Evolutionary conservation across 306 rosid genomes (phyloP).

Genomic region (Acacia acuminata): DNA sequence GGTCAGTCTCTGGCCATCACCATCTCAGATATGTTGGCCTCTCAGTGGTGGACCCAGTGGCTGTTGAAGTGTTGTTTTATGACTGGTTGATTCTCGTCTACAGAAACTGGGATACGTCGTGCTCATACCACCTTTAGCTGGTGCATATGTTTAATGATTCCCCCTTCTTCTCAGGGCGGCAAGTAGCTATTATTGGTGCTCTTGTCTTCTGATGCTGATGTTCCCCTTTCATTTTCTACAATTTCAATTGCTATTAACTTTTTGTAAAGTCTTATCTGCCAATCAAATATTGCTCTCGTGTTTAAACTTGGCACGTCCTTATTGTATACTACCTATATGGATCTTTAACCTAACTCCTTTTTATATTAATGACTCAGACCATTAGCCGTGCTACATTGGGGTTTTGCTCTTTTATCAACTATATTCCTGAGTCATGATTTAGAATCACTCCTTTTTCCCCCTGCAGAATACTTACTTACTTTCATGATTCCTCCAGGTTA

Average conservation of each 20-base stretch:
- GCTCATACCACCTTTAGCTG: constrained; percentile 18
- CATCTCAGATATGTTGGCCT: neutral
- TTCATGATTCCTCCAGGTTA: neutral
- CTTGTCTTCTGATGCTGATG: constrained; percentile 22
- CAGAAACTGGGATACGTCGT: constrained; percentile 4
- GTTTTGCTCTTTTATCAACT: neutral
- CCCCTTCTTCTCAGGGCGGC: neutral
- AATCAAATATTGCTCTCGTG: constrained; percentile 41
- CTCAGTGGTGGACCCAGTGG: constrained; percentile 20
- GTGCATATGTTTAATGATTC: constrained; percentile 7
- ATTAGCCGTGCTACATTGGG: neutral
- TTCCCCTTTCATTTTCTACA: constrained; percentile 21
- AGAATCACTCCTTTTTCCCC: neutral
- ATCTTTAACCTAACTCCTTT: constrained; percentile 11
- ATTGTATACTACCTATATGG: neutral
- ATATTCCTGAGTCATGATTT: neutral
- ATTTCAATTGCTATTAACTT: constrained; percentile 13
- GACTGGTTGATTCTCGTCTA: neutral
- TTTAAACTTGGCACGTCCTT: constrained; percentile 2
- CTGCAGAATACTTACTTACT: neutral
- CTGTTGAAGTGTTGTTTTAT: neutral
- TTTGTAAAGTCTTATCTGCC: constrained; percentile 8
- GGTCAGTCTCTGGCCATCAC: neutral
- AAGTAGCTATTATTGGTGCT: constrained; percentile 30
- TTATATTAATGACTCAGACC: neutral